Conservation (phyloP, 805 yeast genomes). For the Suhomyces pyralidae region DNA sequence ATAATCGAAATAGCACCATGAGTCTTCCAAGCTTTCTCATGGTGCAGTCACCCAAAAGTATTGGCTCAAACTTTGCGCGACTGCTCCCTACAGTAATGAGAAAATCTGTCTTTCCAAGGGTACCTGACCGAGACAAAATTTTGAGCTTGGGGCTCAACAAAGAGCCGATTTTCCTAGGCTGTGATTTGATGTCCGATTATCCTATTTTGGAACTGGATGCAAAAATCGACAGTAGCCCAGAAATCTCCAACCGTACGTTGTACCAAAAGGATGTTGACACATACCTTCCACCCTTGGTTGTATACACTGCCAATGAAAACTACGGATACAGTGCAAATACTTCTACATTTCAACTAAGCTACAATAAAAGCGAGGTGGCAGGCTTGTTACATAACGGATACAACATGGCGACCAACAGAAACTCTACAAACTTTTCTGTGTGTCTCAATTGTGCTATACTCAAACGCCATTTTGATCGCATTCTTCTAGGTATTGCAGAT, state of each 20-base stretch:
- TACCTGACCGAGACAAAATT: slow-evolving; percentile 29
- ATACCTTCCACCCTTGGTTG: slow-evolving; percentile 50
- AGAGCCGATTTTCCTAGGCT: slow-evolving; percentile 42
- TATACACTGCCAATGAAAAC: slow-evolving; percentile 48
- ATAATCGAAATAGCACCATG: slow-evolving; percentile 11
- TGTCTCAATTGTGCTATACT: slow-evolving; percentile 60
- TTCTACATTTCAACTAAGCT: slow-evolving; percentile 58
- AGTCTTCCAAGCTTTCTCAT: slow-evolving; percentile 13
- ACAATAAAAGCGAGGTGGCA: slow-evolving; percentile 40
- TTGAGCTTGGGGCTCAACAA: slow-evolving; percentile 15
- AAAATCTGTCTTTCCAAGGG: slow-evolving; percentile 31
- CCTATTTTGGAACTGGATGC: slow-evolving; percentile 9
- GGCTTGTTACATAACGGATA: slow-evolving; percentile 52
- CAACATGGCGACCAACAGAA: slow-evolving; percentile 45
- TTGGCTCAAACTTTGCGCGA: neutral
- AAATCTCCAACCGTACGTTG: neutral
- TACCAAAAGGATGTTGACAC: slow-evolving; percentile 6
- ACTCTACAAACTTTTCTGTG: slow-evolving; percentile 37
- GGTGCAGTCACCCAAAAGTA: neutral
- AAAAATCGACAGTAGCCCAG: neutral
- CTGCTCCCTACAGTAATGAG: neutral
- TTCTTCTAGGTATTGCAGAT: neutral
- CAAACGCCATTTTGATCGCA: slow-evolving; percentile 47
- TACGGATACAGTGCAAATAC: slow-evolving; percentile 47
- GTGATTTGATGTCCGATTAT: slow-evolving; percentile 34